phyloP scores from a whole-genome alignment of 768 basidiomycete genomes.

The Mycena venus region DNA sequence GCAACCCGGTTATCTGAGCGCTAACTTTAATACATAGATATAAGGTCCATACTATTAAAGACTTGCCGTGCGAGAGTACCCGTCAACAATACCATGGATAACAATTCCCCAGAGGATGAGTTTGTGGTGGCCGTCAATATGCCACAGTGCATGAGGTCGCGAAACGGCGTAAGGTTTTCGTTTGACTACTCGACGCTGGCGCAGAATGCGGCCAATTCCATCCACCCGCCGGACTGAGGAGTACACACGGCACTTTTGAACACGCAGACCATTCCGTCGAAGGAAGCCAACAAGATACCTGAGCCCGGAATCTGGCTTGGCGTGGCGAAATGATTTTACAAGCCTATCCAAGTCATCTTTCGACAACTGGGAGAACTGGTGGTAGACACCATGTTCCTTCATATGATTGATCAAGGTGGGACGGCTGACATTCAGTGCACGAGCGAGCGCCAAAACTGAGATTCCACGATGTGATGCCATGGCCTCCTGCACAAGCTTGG shows the following conservation, averaged over 20 bases:
- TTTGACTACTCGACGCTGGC: constrained; percentile 22
- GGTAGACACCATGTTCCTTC: neutral
- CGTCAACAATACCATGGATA: constrained; percentile 46
- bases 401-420: neutral
- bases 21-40: neutral
- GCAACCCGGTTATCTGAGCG: constrained; percentile 22
- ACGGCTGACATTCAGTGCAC: neutral
- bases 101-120: constrained; percentile 46
- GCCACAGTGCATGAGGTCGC: constrained; percentile 40
- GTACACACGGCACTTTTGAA: constrained; percentile 32
- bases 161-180: constrained; percentile 33
- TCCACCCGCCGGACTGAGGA: constrained; percentile 39
- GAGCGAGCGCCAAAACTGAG: neutral
- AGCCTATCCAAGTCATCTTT: constrained; percentile 21
- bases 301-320: constrained; percentile 40
- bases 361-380: constrained; percentile 11
- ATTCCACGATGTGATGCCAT: neutral
- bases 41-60: neutral
- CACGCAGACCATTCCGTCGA: constrained; percentile 29
- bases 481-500: neutral
- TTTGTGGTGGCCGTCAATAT: constrained; percentile 43
- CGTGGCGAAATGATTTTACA: constrained; percentile 23
- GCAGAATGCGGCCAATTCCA: constrained; percentile 35
- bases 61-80: constrained; percentile 44
- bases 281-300: constrained; percentile 42